Percentiles rank a stretch among this genome's conserved stretches.
Conservation (phyloP, 225 moss, liverwort and hornwort genomes). For the Lunularia cruciata region DNA sequence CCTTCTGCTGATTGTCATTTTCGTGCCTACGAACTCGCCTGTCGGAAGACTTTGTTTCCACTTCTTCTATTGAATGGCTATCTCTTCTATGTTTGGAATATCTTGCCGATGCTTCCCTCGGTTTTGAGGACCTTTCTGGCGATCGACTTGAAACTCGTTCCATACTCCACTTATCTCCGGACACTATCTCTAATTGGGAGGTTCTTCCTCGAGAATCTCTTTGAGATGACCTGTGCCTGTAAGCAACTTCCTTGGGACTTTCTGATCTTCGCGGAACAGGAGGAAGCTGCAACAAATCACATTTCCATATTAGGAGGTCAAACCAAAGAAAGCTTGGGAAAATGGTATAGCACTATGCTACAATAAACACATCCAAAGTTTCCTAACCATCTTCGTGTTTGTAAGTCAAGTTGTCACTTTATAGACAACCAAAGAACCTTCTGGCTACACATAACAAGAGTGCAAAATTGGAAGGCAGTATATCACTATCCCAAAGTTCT, state of each 20-base stretch:
- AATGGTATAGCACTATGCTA: no score
- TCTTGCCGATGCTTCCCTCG: conserved; percentile 12
- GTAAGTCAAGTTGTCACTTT: no score
- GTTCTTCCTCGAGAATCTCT: conserved; percentile 1
- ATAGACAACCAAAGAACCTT: no score
- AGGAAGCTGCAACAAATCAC: conserved; percentile 31
- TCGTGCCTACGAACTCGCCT: conserved; percentile 12
- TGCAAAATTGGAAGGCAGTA: no score
- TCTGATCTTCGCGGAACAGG: conserved; percentile 29
- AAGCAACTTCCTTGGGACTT: conserved; percentile 20
- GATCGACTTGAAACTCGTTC: conserved; percentile 6
- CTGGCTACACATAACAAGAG: no score
- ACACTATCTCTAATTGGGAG: neutral
- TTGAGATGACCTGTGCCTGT: conserved; percentile 13
- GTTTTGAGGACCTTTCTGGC: conserved; percentile 12
- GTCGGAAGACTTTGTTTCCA: neutral
- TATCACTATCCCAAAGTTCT: neutral
- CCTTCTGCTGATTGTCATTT: conserved; percentile 6
- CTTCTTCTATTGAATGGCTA: conserved; percentile 12
- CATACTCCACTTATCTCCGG: neutral
- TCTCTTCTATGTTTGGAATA: conserved; percentile 9
- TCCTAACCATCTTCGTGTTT: no score
- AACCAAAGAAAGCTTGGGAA: no score
- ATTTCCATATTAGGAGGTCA: no score
- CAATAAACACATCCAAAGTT: no score